Conservation (phyloP, 371 early-diverging fungal genomes). For the Mortierella sp. region DNA sequence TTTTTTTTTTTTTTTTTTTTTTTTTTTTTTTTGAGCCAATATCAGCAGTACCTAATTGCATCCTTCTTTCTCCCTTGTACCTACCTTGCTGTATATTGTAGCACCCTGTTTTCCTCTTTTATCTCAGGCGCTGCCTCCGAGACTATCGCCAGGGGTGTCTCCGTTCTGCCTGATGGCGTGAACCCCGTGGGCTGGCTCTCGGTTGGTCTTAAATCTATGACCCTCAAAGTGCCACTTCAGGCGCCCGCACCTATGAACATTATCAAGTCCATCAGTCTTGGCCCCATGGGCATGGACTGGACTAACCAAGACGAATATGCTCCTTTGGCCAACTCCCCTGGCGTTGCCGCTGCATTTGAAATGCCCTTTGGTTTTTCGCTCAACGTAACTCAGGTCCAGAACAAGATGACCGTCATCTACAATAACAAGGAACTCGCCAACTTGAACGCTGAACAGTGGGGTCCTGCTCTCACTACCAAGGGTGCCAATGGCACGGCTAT, state of each 20-base stretch:
- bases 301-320: constrained; percentile 55
- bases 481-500: constrained; percentile 55
- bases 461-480: constrained; percentile 55
- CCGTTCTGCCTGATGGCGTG: constrained; percentile 63
- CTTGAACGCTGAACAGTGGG: constrained; percentile 52
- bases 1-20: too few species aligned
- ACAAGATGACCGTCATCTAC: constrained; percentile 61
- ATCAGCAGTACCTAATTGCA: background rate
- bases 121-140: constrained; percentile 59
- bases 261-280: constrained; percentile 60
- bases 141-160: constrained; percentile 64
- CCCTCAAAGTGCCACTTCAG: background rate
- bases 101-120: constrained; percentile 60
- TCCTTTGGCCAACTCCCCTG: constrained; percentile 57
- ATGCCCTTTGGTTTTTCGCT: constrained; percentile 67
- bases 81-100: background rate
- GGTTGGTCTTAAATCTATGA: constrained; percentile 56
- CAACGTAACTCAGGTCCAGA: constrained; percentile 61
- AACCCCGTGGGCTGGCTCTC: constrained; percentile 63
- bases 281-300: constrained; percentile 62
- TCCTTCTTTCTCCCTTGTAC: background rate
- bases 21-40: too few species aligned
- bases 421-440: constrained; percentile 56
- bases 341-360: constrained; percentile 58
- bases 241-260: constrained; percentile 50